A percentile compares a stretch with the other conserved stretches of the same genome.
These are phyloP conservation scores for Cicer judaicum DNA, from an alignment of 306 rosid genomes.

Conservation along the genomic window DNA sequence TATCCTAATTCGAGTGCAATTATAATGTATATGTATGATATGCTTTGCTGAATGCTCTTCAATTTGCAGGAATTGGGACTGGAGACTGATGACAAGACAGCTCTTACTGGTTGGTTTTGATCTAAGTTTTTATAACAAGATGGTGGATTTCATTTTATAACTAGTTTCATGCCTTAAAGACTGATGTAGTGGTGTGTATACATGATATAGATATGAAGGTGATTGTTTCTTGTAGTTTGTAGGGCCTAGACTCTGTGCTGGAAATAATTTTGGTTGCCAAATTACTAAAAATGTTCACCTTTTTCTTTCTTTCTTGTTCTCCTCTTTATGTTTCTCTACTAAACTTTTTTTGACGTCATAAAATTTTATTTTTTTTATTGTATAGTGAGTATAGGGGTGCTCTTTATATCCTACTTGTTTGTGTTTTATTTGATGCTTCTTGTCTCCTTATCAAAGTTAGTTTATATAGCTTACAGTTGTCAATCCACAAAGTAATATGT, in stretches of 20 bases:
- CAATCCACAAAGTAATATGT: conserved; percentile 18
- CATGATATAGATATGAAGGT: not conserved
- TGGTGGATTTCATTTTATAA: conserved; percentile 22
- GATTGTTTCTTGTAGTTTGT: conserved; percentile 1
- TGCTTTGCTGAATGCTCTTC: conserved; percentile 32
- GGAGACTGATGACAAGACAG: conserved; percentile 98
- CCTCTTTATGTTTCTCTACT: conserved; percentile 3
- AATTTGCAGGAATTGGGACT: conserved; percentile 87
- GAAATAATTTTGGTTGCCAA: conserved; percentile 34
- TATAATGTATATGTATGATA: not conserved
- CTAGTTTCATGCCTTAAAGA: conserved; percentile 18
- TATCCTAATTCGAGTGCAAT: conserved; percentile 17
- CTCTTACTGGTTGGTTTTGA: conserved; percentile 85
- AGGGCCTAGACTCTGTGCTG: conserved; percentile 24
- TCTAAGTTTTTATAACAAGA: conserved; percentile 33
- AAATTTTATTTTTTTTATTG: not conserved
- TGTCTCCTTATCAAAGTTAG: conserved; percentile 20
- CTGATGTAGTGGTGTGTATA: conserved; percentile 29
- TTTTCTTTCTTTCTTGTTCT: not conserved
- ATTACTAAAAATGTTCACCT: conserved; percentile 23
- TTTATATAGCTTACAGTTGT: conserved; percentile 23
- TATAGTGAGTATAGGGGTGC: conserved; percentile 23
- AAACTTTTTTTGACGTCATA: not conserved
- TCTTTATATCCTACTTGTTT: conserved; percentile 14
- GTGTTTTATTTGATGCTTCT: conserved; percentile 26